Evolutionary conservation across 768 basidiomycete genomes (phyloP), one percentile per base, ranked within the genome.

Genomic region (Pholiota molesta): DNA sequence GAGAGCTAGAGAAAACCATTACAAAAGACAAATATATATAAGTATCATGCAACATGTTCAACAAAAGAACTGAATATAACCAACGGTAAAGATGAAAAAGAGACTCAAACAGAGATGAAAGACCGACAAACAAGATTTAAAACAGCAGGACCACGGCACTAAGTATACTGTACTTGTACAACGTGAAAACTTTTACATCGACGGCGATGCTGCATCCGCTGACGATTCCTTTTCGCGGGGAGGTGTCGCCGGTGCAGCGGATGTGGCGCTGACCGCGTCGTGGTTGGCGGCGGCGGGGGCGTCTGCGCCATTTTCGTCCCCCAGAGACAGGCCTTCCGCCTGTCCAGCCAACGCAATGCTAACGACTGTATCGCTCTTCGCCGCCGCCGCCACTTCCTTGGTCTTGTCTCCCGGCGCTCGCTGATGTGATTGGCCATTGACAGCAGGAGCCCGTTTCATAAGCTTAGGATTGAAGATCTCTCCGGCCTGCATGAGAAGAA

Each of bases 401-500:
- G 56, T 39, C 56, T 49, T 62, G 57, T 52, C 68, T 60, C 37
- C 61, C 2, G 57, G 65, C 35, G 61, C 56, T 55, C 62, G 60
- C 55, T 66, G 66, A n/a, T 66, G 52, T 23, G 52, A 62, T 52
- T 62, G 64, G 37, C 63, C 66, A 57, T 66, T 69, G 28, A 62
- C 56, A n/a, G 31, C 28, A 37, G 63, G 57, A 26, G 68, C 67
- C 37, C 66, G 64, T 42, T 64, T 59, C n/a, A 65, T 63, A 54
- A 70, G 63, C 60, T 72, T 71, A n/a, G 69, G 69, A 29, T 59
- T 70, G 23, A 63, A 62, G 31, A 61, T 1, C 29, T 72, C 71
- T 37, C 67, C 67, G 51, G 62, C 11, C 71, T 72, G 33, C 14
- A 55, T 31, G 39, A 44, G 61, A 57, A 51, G 17, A 55, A 37